phyloP scores from a whole-genome alignment of 2,329 filamentous ascomycete species.

The Macrophomina tecta region DNA sequence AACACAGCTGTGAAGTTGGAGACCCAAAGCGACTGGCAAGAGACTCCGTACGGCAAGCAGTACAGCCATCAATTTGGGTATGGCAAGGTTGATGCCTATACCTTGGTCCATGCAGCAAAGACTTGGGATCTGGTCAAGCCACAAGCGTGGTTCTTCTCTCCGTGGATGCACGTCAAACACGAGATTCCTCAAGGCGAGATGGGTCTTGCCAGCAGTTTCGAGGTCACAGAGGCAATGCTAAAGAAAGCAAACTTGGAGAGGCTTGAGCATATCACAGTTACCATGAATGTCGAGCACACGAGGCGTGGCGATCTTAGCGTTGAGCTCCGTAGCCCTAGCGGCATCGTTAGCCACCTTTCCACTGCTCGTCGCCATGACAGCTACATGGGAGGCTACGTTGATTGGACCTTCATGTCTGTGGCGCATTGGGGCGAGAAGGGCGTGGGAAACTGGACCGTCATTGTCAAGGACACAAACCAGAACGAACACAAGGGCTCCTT shows the following conservation, averaged over 20 bases:
- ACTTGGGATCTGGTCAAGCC: slow-evolving; percentile 89
- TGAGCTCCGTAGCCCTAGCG: slow-evolving; percentile 83
- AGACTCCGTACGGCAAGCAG: slow-evolving; percentile 78
- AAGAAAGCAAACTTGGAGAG: slow-evolving; percentile 81
- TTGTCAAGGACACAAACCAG: slow-evolving; percentile 82
- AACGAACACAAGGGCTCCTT: slow-evolving; percentile 82
- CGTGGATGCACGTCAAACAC: slow-evolving; percentile 90
- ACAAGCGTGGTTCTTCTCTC: slow-evolving; percentile 92
- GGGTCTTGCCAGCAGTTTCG: slow-evolving; percentile 79
- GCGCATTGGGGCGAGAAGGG: slow-evolving; percentile 94
- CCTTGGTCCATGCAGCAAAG: slow-evolving; percentile 83
- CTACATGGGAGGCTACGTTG: slow-evolving; percentile 73
- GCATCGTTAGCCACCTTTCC: slow-evolving; percentile 82
- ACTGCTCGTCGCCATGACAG: slow-evolving; percentile 74
- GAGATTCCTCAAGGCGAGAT: slow-evolving; percentile 82
- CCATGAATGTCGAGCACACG: slow-evolving; percentile 92
- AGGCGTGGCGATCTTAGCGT: slow-evolving; percentile 91
- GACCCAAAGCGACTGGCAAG: slow-evolving; percentile 79
- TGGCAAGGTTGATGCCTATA: slow-evolving; percentile 89
- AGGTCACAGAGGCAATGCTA: slow-evolving; percentile 82
- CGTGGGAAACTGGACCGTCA: slow-evolving; percentile 86
- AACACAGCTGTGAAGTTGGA: slow-evolving; percentile 84
- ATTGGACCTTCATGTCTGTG: slow-evolving; percentile 99
- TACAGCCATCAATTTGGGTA: slow-evolving; percentile 97
- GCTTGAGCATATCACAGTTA: slow-evolving; percentile 93